Evolutionary conservation across 139 green algal species (phyloP).

Genomic region (Volvox reticuliferus): DNA sequence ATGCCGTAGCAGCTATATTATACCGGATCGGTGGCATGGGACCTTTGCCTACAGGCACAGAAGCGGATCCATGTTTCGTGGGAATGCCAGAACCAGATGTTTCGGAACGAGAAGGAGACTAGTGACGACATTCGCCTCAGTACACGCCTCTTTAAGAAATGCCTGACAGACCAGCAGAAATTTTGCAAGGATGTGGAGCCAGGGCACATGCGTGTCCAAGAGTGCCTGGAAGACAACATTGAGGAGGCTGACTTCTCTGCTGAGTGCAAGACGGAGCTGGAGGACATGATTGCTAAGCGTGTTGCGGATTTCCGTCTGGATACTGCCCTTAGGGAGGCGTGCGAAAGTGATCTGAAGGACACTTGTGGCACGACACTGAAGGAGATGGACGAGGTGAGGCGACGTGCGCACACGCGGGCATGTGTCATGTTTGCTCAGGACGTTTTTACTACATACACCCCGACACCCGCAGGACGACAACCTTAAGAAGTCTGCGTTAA

Average conservation of each 20-base stretch:
- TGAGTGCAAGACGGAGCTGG: slow-evolving; percentile 78
- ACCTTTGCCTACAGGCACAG: slow-evolving; percentile 50
- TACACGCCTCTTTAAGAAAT: slow-evolving; percentile 74
- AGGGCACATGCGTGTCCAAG: slow-evolving; percentile 73
- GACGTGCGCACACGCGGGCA: not conserved
- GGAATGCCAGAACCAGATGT: slow-evolving; percentile 85
- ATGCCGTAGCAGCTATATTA: not conserved
- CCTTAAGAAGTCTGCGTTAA: slow-evolving; percentile 45
- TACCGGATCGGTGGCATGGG: too few relatives aligned
- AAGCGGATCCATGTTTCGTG: slow-evolving; percentile 67
- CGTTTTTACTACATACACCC: not conserved
- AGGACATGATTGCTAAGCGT: slow-evolving; percentile 74
- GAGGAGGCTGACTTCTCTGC: slow-evolving; percentile 67
- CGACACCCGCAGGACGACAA: slow-evolving; percentile 47
- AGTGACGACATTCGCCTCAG: slow-evolving; percentile 85
- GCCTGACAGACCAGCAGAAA: slow-evolving; percentile 76
- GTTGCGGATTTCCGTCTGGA: slow-evolving; percentile 77
- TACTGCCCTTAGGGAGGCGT: slow-evolving; percentile 63
- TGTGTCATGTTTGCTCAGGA: not conserved
- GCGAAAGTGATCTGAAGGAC: slow-evolving; percentile 64
- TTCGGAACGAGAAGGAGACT: slow-evolving; percentile 83
- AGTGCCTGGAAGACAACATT: slow-evolving; percentile 84
- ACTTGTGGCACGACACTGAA: slow-evolving; percentile 58
- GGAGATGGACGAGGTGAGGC: slow-evolving; percentile 61
- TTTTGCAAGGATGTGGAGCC: slow-evolving; percentile 83